Conservation (phyloP, 2,329 filamentous ascomycete genomes). For the Metarhizium humberi region DNA sequence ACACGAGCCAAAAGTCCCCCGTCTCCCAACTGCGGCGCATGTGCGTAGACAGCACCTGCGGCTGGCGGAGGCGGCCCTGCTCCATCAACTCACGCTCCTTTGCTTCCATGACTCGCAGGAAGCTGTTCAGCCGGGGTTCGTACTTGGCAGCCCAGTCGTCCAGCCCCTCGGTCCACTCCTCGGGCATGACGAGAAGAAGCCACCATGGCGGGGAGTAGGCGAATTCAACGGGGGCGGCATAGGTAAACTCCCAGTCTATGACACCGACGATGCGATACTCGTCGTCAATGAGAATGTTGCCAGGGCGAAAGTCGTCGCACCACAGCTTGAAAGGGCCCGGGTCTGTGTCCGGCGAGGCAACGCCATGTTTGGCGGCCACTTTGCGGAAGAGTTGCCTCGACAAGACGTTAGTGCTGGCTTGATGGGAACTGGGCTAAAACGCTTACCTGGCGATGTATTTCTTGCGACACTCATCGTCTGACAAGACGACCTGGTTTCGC, state of each 20-base stretch:
- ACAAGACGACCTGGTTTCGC: background rate
- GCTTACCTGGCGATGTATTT: background rate
- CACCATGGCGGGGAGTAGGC: conserved; percentile 27
- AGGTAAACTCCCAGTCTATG: conserved; percentile 33
- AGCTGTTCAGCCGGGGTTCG: conserved; percentile 21
- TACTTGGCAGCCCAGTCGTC: conserved; percentile 22
- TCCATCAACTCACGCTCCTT: conserved; percentile 12
- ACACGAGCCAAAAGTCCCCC: background rate
- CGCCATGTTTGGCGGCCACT: background rate
- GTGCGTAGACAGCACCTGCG: background rate
- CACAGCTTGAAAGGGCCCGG: background rate
- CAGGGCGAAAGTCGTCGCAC: conserved; percentile 9
- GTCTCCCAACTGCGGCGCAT: background rate
- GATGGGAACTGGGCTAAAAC: background rate
- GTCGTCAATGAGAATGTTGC: conserved; percentile 21
- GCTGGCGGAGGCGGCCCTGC: background rate
- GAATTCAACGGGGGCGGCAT: conserved; percentile 25
- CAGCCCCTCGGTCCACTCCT: conserved; percentile 22
- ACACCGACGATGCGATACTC: conserved; percentile 18
- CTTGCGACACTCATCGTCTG: background rate
- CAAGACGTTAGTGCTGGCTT: too few species aligned
- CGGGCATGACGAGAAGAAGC: conserved; percentile 23
- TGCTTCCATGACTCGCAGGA: conserved; percentile 20
- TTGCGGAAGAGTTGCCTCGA: too few species aligned
- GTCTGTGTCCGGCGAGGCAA: background rate